Evolutionary conservation across 2,329 filamentous ascomycete genomes (phyloP).

Genomic region (Ceratocystiopsis sp.): DNA sequence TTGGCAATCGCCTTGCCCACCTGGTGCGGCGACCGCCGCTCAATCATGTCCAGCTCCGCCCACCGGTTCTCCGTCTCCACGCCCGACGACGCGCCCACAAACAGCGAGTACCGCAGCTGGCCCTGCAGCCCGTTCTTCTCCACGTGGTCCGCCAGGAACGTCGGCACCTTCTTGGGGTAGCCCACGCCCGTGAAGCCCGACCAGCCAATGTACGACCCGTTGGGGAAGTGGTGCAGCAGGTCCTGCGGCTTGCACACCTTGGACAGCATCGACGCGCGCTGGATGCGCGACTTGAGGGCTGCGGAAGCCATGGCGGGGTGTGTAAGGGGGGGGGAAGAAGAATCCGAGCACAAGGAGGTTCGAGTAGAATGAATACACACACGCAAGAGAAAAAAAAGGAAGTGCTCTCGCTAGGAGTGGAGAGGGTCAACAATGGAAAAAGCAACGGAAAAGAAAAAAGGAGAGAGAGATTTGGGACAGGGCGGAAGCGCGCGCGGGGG

Average conservation of each 20-base stretch:
- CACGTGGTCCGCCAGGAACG: conserved; percentile 72
- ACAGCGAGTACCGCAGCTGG: conserved; percentile 70
- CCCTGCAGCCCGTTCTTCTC: conserved; percentile 75
- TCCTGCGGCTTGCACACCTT: conserved; percentile 70
- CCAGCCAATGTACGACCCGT: conserved; percentile 80
- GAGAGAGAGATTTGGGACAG: too few species aligned
- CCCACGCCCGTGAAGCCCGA: conserved; percentile 81
- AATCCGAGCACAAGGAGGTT: too few species aligned
- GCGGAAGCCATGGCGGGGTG: conserved; percentile 40
- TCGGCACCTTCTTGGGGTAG: conserved; percentile 77
- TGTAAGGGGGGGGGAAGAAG: background rate
- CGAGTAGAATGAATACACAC: too few species aligned
- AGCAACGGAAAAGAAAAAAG: too few species aligned
- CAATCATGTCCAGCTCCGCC: conserved; percentile 82
- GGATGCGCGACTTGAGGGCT: conserved; percentile 57
- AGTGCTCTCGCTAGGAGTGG: too few species aligned
- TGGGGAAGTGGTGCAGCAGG: conserved; percentile 62
- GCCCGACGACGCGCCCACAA: conserved; percentile 78
- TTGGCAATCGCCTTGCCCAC: conserved; percentile 82
- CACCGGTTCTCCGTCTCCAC: conserved; percentile 85
- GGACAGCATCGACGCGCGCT: conserved; percentile 59
- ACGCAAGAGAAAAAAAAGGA: background rate
- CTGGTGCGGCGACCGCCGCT: conserved; percentile 69
- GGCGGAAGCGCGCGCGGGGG: too few species aligned
- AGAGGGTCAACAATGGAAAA: too few species aligned